A percentile compares a stretch with the other conserved stretches of the same genome.
phyloP scores from a whole-genome alignment of 257 asterid genomes.

The Petunia secreta region DNA sequence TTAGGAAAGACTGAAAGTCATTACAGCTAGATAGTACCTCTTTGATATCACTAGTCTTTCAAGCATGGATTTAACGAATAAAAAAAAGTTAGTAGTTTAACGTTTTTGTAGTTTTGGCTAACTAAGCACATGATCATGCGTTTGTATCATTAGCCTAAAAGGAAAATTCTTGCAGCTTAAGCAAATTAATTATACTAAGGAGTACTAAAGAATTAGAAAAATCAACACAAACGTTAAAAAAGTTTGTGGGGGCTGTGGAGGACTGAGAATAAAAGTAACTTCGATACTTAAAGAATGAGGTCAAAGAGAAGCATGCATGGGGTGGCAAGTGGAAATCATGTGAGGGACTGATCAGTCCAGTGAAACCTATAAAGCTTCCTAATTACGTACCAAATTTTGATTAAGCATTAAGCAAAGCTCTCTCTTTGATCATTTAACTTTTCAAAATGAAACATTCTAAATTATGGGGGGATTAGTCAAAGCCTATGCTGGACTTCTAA shows the following conservation, averaged over 20 bases:
- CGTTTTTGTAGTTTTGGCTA: background rate
- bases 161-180: conserved; percentile 1
- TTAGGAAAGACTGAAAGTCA: too few species aligned
- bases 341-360: background rate
- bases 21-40: too few species aligned
- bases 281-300: background rate
- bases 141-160: background rate
- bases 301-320: background rate
- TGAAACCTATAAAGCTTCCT: conserved; percentile 1
- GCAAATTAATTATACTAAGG: background rate
- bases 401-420: background rate
- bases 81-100: background rate
- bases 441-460: conserved; percentile 13
- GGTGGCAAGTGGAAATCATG: conserved; percentile 8
- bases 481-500: background rate
- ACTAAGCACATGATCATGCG: background rate
- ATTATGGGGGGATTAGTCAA: conserved; percentile 19
- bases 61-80: too few species aligned
- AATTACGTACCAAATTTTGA: background rate
- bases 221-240: background rate
- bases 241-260: background rate
- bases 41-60: too few species aligned
- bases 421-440: conserved; percentile 5
- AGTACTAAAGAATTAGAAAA: background rate
- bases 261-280: background rate